A percentile compares a stretch with the other conserved stretches of the same genome.
These are phyloP conservation scores for Gracilaria gracilis DNA, from an alignment of 23 red algal genomes.

Conservation along the genomic window DNA sequence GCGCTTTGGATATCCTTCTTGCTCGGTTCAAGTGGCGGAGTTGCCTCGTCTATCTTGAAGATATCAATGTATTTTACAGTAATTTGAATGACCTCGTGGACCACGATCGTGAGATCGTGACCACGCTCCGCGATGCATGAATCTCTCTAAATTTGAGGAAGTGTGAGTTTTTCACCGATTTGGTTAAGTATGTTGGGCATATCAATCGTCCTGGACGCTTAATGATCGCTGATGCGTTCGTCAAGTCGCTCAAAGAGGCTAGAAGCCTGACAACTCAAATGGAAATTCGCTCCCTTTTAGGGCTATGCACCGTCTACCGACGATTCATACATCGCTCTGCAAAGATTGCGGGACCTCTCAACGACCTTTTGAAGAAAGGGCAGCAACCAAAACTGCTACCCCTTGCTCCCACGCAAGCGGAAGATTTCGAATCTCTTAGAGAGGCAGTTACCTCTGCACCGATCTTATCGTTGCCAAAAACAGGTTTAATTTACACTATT, in stretches of 20 bases:
- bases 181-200: too few relatives aligned
- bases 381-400: not conserved
- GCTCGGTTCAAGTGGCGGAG: slow-evolving; percentile 15
- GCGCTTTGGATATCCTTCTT: slow-evolving; percentile 20
- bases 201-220: not conserved
- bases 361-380: slow-evolving; percentile 16
- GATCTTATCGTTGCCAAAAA: too few relatives aligned
- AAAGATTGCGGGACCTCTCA: not conserved
- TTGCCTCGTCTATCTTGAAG: slow-evolving; percentile 55
- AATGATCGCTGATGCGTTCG: not conserved
- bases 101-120: slow-evolving; percentile 21
- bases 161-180: too few relatives aligned
- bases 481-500: too few relatives aligned
- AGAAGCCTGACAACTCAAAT: not conserved
- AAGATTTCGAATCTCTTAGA: not conserved
- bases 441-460: too few relatives aligned
- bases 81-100: slow-evolving; percentile 13
- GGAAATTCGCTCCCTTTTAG: not conserved
- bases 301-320: slow-evolving; percentile 2
- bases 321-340: not conserved
- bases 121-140: not conserved
- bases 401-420: not conserved
- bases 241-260: not conserved
- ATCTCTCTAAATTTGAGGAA: not conserved
- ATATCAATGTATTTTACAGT: slow-evolving; percentile 32